A percentile compares a stretch with the other conserved stretches of the same genome.
These are phyloP conservation scores for Biscutella laevigata DNA, from an alignment of 441 rosid genomes.

Conservation along the genomic window DNA sequence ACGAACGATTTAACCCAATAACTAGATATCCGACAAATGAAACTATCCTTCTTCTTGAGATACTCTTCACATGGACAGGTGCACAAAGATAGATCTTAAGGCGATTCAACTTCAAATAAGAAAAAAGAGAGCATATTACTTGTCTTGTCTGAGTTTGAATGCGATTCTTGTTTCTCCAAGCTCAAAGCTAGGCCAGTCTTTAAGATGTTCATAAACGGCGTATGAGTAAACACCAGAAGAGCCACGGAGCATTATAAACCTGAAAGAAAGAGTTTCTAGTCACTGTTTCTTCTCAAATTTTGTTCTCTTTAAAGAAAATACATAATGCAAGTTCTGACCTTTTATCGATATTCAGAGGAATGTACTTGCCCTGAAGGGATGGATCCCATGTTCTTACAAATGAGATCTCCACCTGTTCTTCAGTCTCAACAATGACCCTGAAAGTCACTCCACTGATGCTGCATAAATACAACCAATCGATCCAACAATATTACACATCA, in stretches of 20 bases:
- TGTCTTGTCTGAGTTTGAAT: conserved; percentile 85
- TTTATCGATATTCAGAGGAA: conserved; percentile 69
- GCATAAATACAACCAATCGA: conserved; percentile 11
- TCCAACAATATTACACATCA: neutral
- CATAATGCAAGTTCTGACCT: conserved; percentile 33
- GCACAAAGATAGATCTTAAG: neutral
- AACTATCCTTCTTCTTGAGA: neutral
- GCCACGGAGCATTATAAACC: conserved; percentile 68
- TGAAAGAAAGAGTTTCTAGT: conserved; percentile 25
- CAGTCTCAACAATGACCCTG: conserved; percentile 43
- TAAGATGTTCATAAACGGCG: conserved; percentile 57
- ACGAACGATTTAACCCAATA: neutral
- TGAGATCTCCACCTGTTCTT: conserved; percentile 74
- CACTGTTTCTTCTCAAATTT: neutral
- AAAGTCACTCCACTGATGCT: conserved; percentile 58
- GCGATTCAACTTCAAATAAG: neutral
- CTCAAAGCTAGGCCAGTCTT: conserved; percentile 72
- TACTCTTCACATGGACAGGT: neutral
- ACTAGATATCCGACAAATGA: neutral
- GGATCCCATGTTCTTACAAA: conserved; percentile 60
- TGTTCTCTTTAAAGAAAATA: neutral
- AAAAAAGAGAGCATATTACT: conserved; percentile 28
- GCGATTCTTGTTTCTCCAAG: conserved; percentile 68
- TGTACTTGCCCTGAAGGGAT: conserved; percentile 47
- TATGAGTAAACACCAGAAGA: conserved; percentile 76